Evolutionary conservation across 2,329 filamentous ascomycete species (phyloP), one percentile per base, ranked within the genome.

Genomic region (Aspergillus hortae): DNA sequence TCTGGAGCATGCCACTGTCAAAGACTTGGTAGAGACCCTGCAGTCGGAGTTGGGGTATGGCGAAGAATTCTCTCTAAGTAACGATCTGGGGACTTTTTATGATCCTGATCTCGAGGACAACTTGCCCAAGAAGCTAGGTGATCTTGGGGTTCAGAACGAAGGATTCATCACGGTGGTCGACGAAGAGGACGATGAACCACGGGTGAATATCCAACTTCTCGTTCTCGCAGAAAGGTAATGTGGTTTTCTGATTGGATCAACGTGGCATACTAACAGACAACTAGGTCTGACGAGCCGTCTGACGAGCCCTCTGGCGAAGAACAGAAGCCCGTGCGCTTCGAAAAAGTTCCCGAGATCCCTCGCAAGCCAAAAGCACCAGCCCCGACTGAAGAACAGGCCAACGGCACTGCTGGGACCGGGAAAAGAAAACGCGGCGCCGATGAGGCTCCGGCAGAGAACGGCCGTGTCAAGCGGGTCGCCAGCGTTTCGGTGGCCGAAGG

Each of bases 41-140:
- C 84, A 83, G 57, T 60, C 75, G 4, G 78, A 90, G 57, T 75
- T 96, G 2, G 86, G 86, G 3, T 96, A 94, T 65, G 84, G 85
- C 4, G 85, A 91, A 52, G 91, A 96, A 48, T 83, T 97, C 57
- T 87, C 86, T 3, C 76, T 97, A 52, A 88, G 82, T 64, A 90
- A 83, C 52, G 86, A 90, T 6, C 77, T 81, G 9, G 87, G 87
- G 46, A 78, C 92, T n/a, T 79, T 97, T 40, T 97, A 95, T 63
- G 94, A 97, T 63, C 83, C 86, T 0, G 94, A 97, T 51, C 84
- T 95, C 63, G 90, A 90, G 4, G 89, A 95, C 52, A 95, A 96
- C 62, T 75, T 97, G 1, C 71, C 78, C 1, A 95, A 90, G 75
- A 91, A 88, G 55, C 80, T 99, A 46, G 78, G 72, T 23, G 89